Conservation (phyloP, 148 eudicot genomes). For the Vaccinium darrowii region DNA sequence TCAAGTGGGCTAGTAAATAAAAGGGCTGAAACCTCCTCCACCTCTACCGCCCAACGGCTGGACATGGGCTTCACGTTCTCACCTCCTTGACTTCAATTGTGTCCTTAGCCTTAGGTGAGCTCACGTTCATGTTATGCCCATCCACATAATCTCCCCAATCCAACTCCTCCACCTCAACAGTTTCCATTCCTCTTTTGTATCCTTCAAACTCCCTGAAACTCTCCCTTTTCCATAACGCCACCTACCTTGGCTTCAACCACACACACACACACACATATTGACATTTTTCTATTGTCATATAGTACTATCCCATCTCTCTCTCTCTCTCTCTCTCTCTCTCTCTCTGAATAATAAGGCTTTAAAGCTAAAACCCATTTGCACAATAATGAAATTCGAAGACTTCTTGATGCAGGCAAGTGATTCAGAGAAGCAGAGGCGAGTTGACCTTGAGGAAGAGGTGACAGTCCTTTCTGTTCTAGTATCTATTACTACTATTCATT, state of each 20-base stretch:
- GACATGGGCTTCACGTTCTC: slow-evolving; percentile 12
- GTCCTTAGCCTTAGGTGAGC: background rate
- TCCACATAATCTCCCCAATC: background rate
- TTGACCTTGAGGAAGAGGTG: slow-evolving; percentile 73
- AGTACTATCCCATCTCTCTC: background rate
- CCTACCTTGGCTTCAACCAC: background rate
- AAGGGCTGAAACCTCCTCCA: background rate
- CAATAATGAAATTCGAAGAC: slow-evolving; percentile 81
- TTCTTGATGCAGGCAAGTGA: slow-evolving; percentile 63
- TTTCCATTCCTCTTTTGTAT: background rate
- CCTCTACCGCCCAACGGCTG: background rate
- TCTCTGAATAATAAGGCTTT: background rate
- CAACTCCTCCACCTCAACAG: background rate
- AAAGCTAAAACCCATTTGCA: slow-evolving; percentile 3
- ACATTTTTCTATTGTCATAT: background rate
- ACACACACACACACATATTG: background rate
- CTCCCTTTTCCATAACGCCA: background rate
- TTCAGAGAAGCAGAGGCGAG: slow-evolving; percentile 37
- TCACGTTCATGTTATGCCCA: slow-evolving; percentile 10
- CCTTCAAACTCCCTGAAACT: background rate
- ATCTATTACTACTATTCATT: background rate
- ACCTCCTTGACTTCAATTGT: slow-evolving; percentile 6
- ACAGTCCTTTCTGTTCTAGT: background rate
- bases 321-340: background rate
- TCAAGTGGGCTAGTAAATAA: slow-evolving; percentile 1